phyloP scores from a whole-genome alignment of 2,329 filamentous ascomycete genomes.

The Lasiodiplodia hormozganensis region DNA sequence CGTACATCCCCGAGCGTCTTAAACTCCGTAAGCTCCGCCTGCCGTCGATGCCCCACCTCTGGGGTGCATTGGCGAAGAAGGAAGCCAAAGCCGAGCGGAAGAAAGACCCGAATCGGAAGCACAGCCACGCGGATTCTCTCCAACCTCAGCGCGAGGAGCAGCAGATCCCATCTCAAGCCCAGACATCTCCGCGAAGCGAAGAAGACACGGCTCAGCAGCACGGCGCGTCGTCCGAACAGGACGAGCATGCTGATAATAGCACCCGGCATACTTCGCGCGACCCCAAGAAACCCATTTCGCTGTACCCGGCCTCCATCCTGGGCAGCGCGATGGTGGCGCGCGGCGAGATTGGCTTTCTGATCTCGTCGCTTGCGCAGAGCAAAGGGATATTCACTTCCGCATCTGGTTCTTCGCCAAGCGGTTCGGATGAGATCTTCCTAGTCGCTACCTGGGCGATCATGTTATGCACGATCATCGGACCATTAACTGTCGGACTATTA shows the following conservation, averaged over 20 bases:
- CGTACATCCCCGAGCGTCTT: conserved; percentile 10
- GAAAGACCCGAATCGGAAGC: conserved; percentile 8
- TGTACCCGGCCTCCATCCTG: conserved; percentile 72
- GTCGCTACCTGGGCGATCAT: conserved; percentile 64
- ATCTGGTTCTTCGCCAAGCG: conserved; percentile 23
- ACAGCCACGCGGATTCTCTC: background rate
- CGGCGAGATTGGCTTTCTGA: conserved; percentile 82
- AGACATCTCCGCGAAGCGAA: background rate
- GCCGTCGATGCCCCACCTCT: conserved; percentile 19
- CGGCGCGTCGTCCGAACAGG: conserved; percentile 4
- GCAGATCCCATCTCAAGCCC: conserved; percentile 9
- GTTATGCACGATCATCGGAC: conserved; percentile 63
- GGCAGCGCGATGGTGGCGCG: conserved; percentile 75
- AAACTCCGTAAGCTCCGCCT: conserved; percentile 6
- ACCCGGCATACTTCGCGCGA: conserved; percentile 32
- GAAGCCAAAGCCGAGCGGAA: conserved; percentile 1
- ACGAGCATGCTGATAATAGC: conserved; percentile 5
- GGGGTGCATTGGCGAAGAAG: conserved; percentile 1
- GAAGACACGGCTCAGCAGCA: background rate
- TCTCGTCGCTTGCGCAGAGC: conserved; percentile 70
- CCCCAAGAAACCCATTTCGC: conserved; percentile 61
- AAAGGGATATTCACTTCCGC: conserved; percentile 54
- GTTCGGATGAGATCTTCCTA: conserved; percentile 54
- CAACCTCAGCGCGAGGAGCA: conserved; percentile 3
- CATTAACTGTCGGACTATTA: conserved; percentile 59